Base-by-base conservation (phyloP, 2,329 filamentous ascomycete species). In the Tolypocladium sp. region DNA sequence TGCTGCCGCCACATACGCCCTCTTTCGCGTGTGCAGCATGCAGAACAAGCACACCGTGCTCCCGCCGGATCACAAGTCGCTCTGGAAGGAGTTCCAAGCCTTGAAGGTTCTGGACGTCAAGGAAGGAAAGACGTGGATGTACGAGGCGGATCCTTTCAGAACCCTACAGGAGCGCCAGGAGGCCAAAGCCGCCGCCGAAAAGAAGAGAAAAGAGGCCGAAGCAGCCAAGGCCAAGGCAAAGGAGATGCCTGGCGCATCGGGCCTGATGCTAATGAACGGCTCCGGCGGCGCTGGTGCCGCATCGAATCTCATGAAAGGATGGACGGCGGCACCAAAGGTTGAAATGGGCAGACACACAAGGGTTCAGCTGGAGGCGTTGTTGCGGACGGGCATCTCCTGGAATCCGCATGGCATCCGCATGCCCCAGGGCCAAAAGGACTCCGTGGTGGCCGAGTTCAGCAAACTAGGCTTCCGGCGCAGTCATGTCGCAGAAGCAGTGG, bases 41-140 rank as follows among this genome's bases (percentile, higher is more conserved):
- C 92, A 92, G 74, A 97, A 97, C 70, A 85, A 97, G 67, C 91
- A 96, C 70, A 95, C 92, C 79, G 93, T 92, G 77, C 81, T 99
- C 64, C 94, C 94, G 30, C 94, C 94, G 0, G 90, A 89, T 60
- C 95, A 97, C 74, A 89, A 88, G 69, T 85, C 90, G 63, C 77
- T 97, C 49, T 99, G 94, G 94, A 96, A 95, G 70, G 87, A 92
- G 60, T 96, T 99, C 65, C 84, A 89, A 62, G 82, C 85, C 4
- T 77, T 97, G 63, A 97, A 97, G 74, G 85, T 84, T 63, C 83
- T 86, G 65, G 93, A 97, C 67, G 78, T 91, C 55, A 89, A 87
- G 68, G 87, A 90, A 49, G 92, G 83, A n/a, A 78, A 75, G 56
- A 88, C 78, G 0, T 97, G 92, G 89, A 87, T 96, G 83, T 99